Conservation (phyloP, 345 rosid genomes). For the Ceriops zippeliana region DNA sequence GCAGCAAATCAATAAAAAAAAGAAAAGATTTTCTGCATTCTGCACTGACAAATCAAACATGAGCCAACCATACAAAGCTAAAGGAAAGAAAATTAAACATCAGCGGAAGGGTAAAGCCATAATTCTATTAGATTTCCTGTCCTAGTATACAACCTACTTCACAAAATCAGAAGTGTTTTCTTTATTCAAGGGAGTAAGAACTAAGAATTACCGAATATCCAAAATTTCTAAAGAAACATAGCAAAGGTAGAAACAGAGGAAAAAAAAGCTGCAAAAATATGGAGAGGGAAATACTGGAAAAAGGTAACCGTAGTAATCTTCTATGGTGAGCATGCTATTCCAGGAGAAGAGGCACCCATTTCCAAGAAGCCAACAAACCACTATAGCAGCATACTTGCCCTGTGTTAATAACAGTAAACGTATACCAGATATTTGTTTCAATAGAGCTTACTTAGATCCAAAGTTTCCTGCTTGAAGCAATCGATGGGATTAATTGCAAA, state of each 20-base stretch:
- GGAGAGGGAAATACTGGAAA: slow-evolving; percentile 51
- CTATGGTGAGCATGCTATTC: slow-evolving; percentile 79
- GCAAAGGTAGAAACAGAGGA: background rate
- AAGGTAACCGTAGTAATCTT: slow-evolving; percentile 55
- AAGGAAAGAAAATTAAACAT: no score
- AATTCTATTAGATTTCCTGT: background rate
- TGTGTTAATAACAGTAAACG: slow-evolving; percentile 14
- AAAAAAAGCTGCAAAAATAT: background rate
- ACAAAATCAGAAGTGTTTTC: background rate
- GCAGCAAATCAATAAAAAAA: no score
- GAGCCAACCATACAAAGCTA: no score
- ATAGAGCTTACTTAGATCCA: background rate
- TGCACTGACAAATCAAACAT: no score
- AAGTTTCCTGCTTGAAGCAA: background rate
- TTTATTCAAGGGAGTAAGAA: no score
- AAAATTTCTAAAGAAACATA: background rate
- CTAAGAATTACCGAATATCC: no score
- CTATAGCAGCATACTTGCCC: slow-evolving; percentile 67
- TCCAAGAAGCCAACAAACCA: slow-evolving; percentile 78
- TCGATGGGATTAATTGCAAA: slow-evolving; percentile 16
- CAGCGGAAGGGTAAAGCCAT: no score
- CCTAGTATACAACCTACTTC: background rate
- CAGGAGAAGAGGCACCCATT: slow-evolving; percentile 77
- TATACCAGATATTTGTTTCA: background rate
- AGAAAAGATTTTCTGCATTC: no score